Base-by-base conservation (phyloP, 176 grass and related monocot genomes). In the Pontederia paniculata region DNA sequence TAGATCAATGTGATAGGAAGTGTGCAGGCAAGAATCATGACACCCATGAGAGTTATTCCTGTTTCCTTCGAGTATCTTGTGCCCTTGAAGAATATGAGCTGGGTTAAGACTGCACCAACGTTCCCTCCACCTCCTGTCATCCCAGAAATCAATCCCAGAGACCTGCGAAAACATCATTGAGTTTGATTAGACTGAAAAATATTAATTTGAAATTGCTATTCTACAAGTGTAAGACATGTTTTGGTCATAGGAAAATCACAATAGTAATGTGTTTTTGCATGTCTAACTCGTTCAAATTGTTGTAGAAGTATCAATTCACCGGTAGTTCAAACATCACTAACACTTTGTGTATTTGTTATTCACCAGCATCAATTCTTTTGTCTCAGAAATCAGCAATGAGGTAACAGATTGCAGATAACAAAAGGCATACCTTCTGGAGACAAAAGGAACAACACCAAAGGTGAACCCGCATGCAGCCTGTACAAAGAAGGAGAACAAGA, bases 21-120 rank as follows among this genome's bases (percentile, higher is more conserved):
- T 52, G 85, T 83, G 76, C 90, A 96, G 1, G 72, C 75, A 57
- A 96, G 75, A 63, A 86, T 96, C 90, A 96, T 96, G 58, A 89
- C 21, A 16, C 90, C 90, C 85, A 96, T 96, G 82, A 83, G 85
- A 53, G 60, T 73, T 71, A 96, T 96, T 63, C 90, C 90, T 4
- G 76, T 85, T 70, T 96, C 73, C 21, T 86, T 96, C 48, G 46
- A 63, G 73, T 96, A 96, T 55, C 58, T 83, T 21, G 60, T 41
- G 0, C 82, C 82, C 41, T 78, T 78, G 82, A 96, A 96, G 82
- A 96, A 96, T 47, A 96, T 96, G 54, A 78, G 42, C 83, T 96
- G 85, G 48, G 85, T 89, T 7, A 96, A 47, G 66, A 96, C 90
- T 10, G 90, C 85, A 12, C 90, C 90, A 1, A 96, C 79, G 47